Evolutionary conservation across 2,329 filamentous ascomycete species (phyloP), one percentile per base, ranked within the genome.

Genomic region (Teratosphaeria zuluensis): DNA sequence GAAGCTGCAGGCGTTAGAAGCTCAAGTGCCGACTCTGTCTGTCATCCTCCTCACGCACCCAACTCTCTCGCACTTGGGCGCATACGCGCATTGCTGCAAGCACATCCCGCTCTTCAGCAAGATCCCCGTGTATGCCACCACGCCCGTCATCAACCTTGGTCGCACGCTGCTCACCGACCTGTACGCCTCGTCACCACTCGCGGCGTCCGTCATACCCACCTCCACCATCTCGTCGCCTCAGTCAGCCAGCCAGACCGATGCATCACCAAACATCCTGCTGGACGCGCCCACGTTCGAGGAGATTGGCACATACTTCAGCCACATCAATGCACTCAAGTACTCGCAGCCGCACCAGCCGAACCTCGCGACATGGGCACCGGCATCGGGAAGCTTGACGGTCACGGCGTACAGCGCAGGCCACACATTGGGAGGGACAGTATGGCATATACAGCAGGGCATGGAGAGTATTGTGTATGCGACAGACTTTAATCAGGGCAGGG

Each of bases 401-500:
- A 99, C 94, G 0, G 94, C 94, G 0, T 97, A 97, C 76, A 95
- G 95, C 74, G 91, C 94, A 7, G 94, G 94, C 63, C 92, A 96
- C 71, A 96, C 92, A 0, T 82, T 97, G 0, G 94, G 94, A 72
- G 94, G 94, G 58, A 97, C 94, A 28, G 96, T 99, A 77, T 99
- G 94, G 94, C 92, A 97, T 69, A 92, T 99, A 64, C 92, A 97
- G 69, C 91, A 97, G 76, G 91, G 92, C 0, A 82, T 96, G 70
- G 94, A 99, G 73, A 96, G 92, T 0, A 92, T 99, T 51, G 92
- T 99, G 1, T 97, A 99, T 68, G 92, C 94, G 0, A 90, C 96
- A 19, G 92, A 97, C 70, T 99, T 94, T 94, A 96, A 96, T 67
- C 92, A 96, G 74, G 90, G 89, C n/a, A 85, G 90, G 65, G 94